Conservation (phyloP, 2,329 filamentous ascomycete species). For the Penicillium psychrosexuale region DNA sequence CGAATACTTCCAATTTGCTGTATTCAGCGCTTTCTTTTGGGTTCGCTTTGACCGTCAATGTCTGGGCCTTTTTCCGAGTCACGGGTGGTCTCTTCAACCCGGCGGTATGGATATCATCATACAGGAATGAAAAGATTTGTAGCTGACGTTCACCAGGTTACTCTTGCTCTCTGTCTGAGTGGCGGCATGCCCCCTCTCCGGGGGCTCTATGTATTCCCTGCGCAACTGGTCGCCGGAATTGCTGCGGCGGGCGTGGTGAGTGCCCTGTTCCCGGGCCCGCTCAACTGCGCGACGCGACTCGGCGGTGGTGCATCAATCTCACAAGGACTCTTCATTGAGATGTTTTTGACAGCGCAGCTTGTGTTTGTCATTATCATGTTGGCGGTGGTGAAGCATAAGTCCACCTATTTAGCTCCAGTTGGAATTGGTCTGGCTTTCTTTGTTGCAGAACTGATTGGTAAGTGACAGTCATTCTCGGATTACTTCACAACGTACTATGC, state of each 20-base stretch:
- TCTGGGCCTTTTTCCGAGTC: conserved; percentile 55
- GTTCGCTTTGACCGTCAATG: conserved; percentile 51
- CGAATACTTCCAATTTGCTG: conserved; percentile 38
- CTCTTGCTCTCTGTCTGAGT: conserved; percentile 58
- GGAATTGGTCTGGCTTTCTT: conserved; percentile 71
- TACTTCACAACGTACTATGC: background rate
- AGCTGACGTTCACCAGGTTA: conserved; percentile 40
- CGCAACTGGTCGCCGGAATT: conserved; percentile 60
- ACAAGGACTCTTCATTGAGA: conserved; percentile 65
- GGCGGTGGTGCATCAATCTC: conserved; percentile 50
- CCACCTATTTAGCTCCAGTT: conserved; percentile 67
- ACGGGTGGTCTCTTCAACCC: conserved; percentile 54
- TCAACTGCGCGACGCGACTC: conserved; percentile 57
- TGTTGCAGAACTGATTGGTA: conserved; percentile 54
- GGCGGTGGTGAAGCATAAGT: conserved; percentile 69
- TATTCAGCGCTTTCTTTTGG: conserved; percentile 47
- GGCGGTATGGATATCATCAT: conserved; percentile 32
- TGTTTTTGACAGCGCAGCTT: conserved; percentile 63
- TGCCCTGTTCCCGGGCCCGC: conserved; percentile 56
- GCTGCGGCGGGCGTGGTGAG: conserved; percentile 57
- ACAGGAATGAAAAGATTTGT: background rate
- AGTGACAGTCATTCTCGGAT: background rate
- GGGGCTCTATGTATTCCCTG: conserved; percentile 51
- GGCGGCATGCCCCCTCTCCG: conserved; percentile 56
- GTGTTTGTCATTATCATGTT: conserved; percentile 67